Base-by-base conservation (phyloP, 1,139 yeast species). In the Yamadazyma trypodendri region DNA sequence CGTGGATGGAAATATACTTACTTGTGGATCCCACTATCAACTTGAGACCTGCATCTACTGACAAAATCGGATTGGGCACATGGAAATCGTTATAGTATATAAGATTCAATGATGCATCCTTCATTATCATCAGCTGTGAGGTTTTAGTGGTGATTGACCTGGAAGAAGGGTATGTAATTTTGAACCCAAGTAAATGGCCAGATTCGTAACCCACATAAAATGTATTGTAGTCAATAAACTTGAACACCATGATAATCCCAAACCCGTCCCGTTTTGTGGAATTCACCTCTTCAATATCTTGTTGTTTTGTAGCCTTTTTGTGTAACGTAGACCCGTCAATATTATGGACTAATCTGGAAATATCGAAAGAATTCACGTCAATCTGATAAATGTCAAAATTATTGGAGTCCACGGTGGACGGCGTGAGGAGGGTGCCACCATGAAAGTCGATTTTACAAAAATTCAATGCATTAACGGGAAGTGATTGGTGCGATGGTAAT, bases 381-480 rank as follows among this genome's bases (percentile, higher is more conserved):
- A 76, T 45, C 30, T 51, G 50, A 50, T 79, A 80, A 1, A 79
- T 46, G 49, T 80, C 85, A 45, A 78, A 68, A 31, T 66, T 63
- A 36, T 76, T 69, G 1, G 84, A 76, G 46, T 76, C 73, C 6
- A 60, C 52, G 0, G 82, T 69, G 13, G 78, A 74, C 0, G 85
- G 82, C 0, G 82, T 69, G 6, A 76, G 50, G 27, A 79, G 46
- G 6, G 45, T 35, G 4, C 48, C 47, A 3, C 42, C 39, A 6
- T 63, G 48, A 24, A 31, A 39, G 15, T 57, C 73, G 21, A 79
- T 72, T 48, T 79, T 79, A 42, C 80, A 65, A 49, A 75, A 80
- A 50, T 79, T 79, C 45, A 79, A 57, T 1, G 79, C 56, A 51
- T 80, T 80, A 15, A 77, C 76, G 0, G 84, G 84, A 37, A 77